phyloP scores from a whole-genome alignment of 257 asterid genomes.

The Nicotiana sylvestris region DNA sequence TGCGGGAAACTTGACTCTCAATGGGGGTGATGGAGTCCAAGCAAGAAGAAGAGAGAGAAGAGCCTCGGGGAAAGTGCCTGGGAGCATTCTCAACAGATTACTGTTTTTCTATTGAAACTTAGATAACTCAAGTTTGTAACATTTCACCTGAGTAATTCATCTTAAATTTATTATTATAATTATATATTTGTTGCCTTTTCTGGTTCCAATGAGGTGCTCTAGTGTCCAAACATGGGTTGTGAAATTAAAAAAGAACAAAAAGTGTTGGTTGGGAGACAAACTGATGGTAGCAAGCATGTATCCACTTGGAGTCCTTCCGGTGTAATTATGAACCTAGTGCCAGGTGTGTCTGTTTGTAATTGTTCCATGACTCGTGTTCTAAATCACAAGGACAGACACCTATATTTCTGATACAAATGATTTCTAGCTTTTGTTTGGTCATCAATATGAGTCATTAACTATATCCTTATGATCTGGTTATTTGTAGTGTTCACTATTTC shows the following conservation, averaged over 20 bases:
- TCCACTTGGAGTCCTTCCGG: background rate
- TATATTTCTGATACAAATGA: background rate
- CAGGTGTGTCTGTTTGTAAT: background rate
- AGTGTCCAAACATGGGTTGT: background rate
- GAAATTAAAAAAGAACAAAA: background rate
- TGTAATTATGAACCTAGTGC: background rate
- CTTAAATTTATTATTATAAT: background rate
- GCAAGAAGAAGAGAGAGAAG: too few species aligned
- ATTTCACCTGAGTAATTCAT: background rate
- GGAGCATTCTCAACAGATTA: too few species aligned
- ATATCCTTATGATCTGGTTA: background rate
- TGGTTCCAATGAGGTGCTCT: background rate
- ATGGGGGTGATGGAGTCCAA: too few species aligned
- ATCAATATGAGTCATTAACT: background rate
- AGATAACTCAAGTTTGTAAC: too few species aligned
- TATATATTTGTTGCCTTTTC: background rate
- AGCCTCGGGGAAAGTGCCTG: too few species aligned
- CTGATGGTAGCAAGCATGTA: background rate
- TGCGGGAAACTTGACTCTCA: too few species aligned
- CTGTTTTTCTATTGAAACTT: too few species aligned
- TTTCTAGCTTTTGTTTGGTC: conserved; percentile 2
- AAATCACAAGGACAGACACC: background rate
- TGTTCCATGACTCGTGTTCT: background rate
- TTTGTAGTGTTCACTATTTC: conserved; percentile 23
- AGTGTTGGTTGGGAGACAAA: background rate